Evolutionary conservation across 1,284 basidiomycete species (phyloP), one percentile per base, ranked within the genome.

Genomic region (Meira miltonrushii): DNA sequence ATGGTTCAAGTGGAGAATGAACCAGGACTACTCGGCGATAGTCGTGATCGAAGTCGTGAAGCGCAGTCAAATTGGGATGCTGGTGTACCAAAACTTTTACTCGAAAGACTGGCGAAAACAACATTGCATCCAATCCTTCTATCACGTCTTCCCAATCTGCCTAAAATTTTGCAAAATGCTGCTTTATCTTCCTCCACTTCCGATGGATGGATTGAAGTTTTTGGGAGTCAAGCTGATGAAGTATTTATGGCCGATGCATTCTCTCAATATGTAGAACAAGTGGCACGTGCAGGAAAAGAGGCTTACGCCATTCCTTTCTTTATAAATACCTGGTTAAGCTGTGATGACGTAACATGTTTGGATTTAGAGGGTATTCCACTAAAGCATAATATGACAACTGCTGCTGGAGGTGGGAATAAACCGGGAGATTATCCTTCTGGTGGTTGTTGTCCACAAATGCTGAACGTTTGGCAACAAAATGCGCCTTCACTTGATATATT

Each of bases 361-460:
- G 51, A 54, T 54, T 44, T 54, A 23, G 51, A 54, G 44, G 51
- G 51, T 12, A 54, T 54, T 54, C 51, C 51, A 23, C 33, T 54
- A 21, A 54, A 54, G 33, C 51, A 54, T 33, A 54, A 54, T 44
- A 54, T 54, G 51, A 54, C 21, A 28, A 54, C 51, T 15, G 51
- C 19, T 4, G 51, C 51, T 6, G 51, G 51, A 12, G 51, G 51
- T 39, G 51, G 51, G 15, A 33, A 19, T 12, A 39, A 33, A 44
- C 19, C 51, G 2, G 51, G 51, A 25, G 51, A 54, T 44, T 54
- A 54, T 54, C 51, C 51, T 12, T 33, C 25, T 21, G 51, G 51
- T 5, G 51, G 51, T 3, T 21, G 12, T 19, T 33, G 25, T 9
- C 51, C 51, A 25, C 51, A 33, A 15, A 33, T 54, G 11, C 19